Conservation (phyloP, 2,329 filamentous ascomycete species). For the Colletotrichum sojae region DNA sequence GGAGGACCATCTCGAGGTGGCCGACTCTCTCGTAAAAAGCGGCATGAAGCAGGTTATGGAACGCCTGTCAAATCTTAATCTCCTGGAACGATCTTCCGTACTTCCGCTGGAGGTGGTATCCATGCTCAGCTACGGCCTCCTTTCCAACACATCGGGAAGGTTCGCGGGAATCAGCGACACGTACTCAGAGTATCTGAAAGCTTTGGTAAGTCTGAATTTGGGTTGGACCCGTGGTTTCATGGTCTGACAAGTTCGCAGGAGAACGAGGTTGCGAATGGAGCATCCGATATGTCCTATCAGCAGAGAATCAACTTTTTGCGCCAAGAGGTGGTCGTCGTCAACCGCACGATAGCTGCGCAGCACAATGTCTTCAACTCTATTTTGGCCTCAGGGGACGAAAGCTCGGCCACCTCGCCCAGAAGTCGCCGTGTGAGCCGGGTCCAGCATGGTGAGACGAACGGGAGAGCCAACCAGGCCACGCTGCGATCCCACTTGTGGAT, state of each 20-base stretch:
- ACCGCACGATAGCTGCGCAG: constrained; percentile 52
- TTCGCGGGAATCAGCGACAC: constrained; percentile 56
- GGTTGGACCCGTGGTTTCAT: constrained; percentile 1
- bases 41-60: constrained; percentile 56
- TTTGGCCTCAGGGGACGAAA: constrained; percentile 17
- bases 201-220: constrained; percentile 51
- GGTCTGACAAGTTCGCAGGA: constrained; percentile 50
- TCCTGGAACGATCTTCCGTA: constrained; percentile 55
- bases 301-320: constrained; percentile 56
- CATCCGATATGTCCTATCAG: constrained; percentile 58
- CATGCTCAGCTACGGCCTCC: constrained; percentile 54
- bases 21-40: constrained; percentile 49
- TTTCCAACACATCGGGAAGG: constrained; percentile 55
- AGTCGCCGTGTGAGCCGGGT: constrained; percentile 41
- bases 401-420: constrained; percentile 15
- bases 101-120: constrained; percentile 60
- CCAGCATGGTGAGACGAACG: constrained; percentile 35
- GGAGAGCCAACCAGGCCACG: background rate
- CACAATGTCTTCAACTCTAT: constrained; percentile 48
- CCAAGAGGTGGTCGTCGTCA: constrained; percentile 58
- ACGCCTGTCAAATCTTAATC: constrained; percentile 47
- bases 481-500: constrained; percentile 31
- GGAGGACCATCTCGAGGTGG: constrained; percentile 49
- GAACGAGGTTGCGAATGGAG: constrained; percentile 55
- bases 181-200: constrained; percentile 57